Percentiles rank a stretch among this genome's conserved stretches.
Conservation (phyloP, 148 eudicot genomes). For the Dianthus caryophyllus region DNA sequence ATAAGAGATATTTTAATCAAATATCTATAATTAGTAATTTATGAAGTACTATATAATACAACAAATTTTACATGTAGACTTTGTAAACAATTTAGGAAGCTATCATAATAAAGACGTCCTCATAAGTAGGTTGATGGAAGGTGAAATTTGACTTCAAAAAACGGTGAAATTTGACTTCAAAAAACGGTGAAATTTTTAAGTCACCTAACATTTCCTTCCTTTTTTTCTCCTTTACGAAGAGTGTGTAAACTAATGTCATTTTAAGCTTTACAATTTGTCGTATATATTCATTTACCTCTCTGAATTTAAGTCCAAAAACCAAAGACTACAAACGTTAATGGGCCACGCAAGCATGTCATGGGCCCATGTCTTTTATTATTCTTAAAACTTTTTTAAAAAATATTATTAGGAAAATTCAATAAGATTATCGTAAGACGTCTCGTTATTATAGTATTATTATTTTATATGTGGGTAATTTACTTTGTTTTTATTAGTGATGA, state of each 20-base stretch:
- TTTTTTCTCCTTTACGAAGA: background rate
- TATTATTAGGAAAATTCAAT: too few species aligned
- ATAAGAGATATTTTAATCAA: too few species aligned
- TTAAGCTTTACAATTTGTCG: background rate
- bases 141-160: background rate
- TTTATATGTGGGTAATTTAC: too few species aligned
- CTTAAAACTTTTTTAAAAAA: background rate
- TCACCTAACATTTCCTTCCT: background rate
- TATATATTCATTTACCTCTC: background rate
- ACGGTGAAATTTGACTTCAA: too few species aligned
- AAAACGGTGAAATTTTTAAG: background rate
- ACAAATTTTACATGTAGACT: too few species aligned
- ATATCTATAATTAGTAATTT: too few species aligned
- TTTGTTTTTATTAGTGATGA: too few species aligned
- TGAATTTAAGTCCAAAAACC: background rate
- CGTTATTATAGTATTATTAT: too few species aligned
- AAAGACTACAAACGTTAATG: background rate
- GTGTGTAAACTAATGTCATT: background rate
- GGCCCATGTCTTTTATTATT: conserved; percentile 5
- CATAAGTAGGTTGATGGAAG: background rate
- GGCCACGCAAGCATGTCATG: conserved; percentile 7
- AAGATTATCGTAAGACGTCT: too few species aligned
- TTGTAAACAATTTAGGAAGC: too few species aligned
- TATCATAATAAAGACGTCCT: too few species aligned
- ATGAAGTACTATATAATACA: too few species aligned